These are phyloP conservation scores for Aspergillus sclerotialis DNA, from an alignment of 2,329 filamentous ascomycete genomes.

Conservation along the genomic window DNA sequence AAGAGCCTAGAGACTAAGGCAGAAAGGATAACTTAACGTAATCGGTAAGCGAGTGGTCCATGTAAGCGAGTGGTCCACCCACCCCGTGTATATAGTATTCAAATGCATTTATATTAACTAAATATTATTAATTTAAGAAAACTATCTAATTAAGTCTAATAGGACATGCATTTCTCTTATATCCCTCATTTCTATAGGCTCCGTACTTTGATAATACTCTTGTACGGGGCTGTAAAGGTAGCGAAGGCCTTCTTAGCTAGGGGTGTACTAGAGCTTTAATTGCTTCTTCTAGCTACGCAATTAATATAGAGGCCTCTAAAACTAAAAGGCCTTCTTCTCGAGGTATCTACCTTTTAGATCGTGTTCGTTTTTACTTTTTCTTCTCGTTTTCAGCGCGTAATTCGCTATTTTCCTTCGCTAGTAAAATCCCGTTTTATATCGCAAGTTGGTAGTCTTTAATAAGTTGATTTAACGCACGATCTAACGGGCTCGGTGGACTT, in stretches of 20 bases:
- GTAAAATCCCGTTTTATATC: not conserved
- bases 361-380: not conserved
- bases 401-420: not conserved
- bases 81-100: not conserved
- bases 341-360: too few species aligned
- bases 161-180: not conserved
- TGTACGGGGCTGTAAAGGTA: not conserved
- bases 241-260: not conserved
- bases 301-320: too few species aligned
- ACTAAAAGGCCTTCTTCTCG: too few species aligned
- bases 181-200: not conserved
- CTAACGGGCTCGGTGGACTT: not conserved
- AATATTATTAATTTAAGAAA: not conserved
- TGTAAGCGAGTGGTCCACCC: too few species aligned
- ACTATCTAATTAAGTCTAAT: not conserved
- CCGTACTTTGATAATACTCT: too few species aligned
- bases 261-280: not conserved
- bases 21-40: not conserved
- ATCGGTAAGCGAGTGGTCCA: too few species aligned
- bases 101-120: not conserved
- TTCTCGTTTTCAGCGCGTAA: not conserved
- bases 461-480: not conserved
- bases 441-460: not conserved
- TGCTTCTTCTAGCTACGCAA: not conserved
- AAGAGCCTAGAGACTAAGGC: not conserved